Conservation (phyloP, 164 flowering plant species). For the Chimonanthus salicifolius region DNA sequence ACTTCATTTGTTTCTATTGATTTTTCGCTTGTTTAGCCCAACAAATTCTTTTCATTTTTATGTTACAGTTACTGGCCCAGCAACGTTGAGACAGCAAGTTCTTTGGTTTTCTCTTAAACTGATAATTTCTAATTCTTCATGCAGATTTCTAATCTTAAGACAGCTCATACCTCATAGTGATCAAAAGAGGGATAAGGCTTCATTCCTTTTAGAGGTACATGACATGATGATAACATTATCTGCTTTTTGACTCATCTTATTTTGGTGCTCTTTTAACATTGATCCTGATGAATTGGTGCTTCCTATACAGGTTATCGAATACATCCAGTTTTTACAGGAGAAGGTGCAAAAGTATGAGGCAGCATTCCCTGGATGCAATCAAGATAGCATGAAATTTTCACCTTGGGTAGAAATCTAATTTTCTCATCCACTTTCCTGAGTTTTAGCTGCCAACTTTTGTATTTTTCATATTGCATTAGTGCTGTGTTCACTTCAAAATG, state of each 20-base stretch:
- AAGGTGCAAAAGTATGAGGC: slow-evolving; percentile 60
- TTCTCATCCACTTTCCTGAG: background rate
- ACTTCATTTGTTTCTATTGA: too few species aligned
- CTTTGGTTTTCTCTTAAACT: background rate
- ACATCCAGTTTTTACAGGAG: slow-evolving; percentile 70
- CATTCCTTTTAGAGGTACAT: slow-evolving; percentile 80
- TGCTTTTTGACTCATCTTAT: background rate
- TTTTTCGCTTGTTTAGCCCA: too few species aligned
- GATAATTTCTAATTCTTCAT: slow-evolving; percentile 2
- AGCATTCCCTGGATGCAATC: slow-evolving; percentile 53
- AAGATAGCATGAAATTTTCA: slow-evolving; percentile 47
- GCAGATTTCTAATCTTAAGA: slow-evolving; percentile 88
- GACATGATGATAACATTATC: background rate
- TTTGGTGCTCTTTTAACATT: background rate
- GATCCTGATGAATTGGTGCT: background rate
- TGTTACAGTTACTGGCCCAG: background rate
- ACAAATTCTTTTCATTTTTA: too few species aligned
- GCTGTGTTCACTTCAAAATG: too few species aligned
- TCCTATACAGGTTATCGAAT: slow-evolving; percentile 64
- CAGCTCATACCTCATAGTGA: slow-evolving; percentile 81
- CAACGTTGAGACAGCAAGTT: background rate
- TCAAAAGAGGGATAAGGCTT: slow-evolving; percentile 95
- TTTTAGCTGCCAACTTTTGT: too few species aligned
- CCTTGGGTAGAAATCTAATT: slow-evolving; percentile 54
- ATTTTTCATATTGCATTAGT: too few species aligned